Evolutionary conservation across 2,329 filamentous ascomycete genomes (phyloP).

Genomic region (Botrytis cinerea): DNA sequence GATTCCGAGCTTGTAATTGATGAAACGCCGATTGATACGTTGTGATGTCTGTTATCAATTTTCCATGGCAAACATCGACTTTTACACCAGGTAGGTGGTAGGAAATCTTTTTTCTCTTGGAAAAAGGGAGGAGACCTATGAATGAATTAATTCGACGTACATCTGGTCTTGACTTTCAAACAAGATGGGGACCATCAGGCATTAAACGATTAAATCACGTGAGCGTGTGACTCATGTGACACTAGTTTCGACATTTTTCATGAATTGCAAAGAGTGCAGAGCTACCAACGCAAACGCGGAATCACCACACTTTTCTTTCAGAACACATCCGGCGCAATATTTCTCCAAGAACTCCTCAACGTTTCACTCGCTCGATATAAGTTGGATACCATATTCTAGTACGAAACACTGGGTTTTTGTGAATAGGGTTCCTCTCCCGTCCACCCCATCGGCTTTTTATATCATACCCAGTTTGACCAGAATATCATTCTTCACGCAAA

Average conservation of each 20-base stretch:
- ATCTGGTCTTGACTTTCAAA: neutral
- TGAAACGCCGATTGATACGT: neutral
- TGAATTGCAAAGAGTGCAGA: neutral
- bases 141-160: too few species aligned
- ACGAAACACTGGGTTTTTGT: neutral
- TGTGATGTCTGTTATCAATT: neutral
- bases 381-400: neutral
- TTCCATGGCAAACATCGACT: neutral
- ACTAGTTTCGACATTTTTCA: conserved; percentile 15
- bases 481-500: neutral
- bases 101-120: too few species aligned
- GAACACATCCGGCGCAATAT: neutral
- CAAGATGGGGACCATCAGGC: neutral
- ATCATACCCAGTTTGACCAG: neutral
- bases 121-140: neutral
- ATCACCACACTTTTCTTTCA: neutral
- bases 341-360: neutral
- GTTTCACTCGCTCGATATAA: neutral
- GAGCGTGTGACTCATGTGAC: conserved; percentile 14
- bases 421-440: neutral
- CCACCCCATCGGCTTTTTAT: neutral
- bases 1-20: neutral
- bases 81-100: too few species aligned
- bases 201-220: neutral
- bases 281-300: neutral